These are phyloP conservation scores for Bombardia bombarda DNA, from an alignment of 495 filamentous ascomycete species.

Conservation along the genomic window DNA sequence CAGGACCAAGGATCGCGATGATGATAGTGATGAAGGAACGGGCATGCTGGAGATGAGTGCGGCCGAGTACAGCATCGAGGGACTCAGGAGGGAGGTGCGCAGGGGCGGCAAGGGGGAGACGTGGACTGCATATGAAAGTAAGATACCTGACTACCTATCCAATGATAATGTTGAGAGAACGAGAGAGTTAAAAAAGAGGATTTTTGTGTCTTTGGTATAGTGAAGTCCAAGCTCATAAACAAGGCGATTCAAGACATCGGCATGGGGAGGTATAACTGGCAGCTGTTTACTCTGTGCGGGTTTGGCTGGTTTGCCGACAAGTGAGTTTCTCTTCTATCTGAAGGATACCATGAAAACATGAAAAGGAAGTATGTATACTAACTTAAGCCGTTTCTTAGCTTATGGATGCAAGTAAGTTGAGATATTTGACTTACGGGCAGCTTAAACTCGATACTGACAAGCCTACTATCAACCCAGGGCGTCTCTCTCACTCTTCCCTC, in stretches of 20 bases:
- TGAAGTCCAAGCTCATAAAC: conserved; percentile 58
- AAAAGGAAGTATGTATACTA: too few species aligned
- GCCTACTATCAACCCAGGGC: conserved; percentile 33
- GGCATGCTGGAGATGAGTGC: conserved; percentile 35
- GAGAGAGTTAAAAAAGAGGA: not conserved
- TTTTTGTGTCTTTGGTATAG: conserved; percentile 16
- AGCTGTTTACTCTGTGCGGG: conserved; percentile 72
- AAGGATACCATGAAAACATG: too few species aligned
- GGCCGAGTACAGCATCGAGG: conserved; percentile 44
- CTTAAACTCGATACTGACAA: conserved; percentile 4
- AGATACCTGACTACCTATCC: conserved; percentile 4
- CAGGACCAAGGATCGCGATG: conserved; percentile 23
- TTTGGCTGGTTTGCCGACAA: conserved; percentile 66
- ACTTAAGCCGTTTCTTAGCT: too few species aligned
- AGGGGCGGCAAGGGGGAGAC: conserved; percentile 30
- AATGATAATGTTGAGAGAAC: too few species aligned
- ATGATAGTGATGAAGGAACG: conserved; percentile 29
- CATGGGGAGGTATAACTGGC: conserved; percentile 83
- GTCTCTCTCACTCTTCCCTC: conserved; percentile 71
- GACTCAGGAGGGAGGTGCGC: conserved; percentile 36
- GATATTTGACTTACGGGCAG: conserved; percentile 27
- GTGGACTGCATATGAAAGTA: conserved; percentile 44
- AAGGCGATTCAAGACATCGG: conserved; percentile 77
- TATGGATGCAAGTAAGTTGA: conserved; percentile 44
- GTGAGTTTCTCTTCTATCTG: conserved; percentile 24